Evolutionary conservation across 2,329 filamentous ascomycete species (phyloP).

Genomic region (Elsinoe australis): DNA sequence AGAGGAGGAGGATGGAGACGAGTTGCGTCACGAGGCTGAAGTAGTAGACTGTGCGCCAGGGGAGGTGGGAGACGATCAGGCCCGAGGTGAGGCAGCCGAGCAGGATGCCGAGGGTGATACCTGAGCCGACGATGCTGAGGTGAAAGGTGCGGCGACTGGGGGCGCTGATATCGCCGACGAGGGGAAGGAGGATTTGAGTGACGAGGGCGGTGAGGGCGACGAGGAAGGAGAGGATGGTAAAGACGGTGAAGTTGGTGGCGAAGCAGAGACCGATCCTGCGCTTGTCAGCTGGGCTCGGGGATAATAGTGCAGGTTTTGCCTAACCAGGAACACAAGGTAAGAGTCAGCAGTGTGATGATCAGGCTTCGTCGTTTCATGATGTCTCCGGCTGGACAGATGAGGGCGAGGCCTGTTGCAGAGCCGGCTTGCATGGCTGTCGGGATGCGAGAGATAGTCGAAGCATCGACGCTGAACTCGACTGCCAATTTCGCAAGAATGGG

Average conservation of each 20-base stretch:
- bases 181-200: conserved; percentile 64
- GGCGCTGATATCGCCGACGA: conserved; percentile 71
- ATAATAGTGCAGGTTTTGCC: not conserved
- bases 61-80: conserved; percentile 62
- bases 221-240: conserved; percentile 65
- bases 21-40: conserved; percentile 64
- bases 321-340: conserved; percentile 55
- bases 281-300: not conserved
- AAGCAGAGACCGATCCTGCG: conserved; percentile 58
- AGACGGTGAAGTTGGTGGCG: conserved; percentile 56
- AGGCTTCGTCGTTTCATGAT: conserved; percentile 59
- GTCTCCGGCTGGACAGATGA: conserved; percentile 70
- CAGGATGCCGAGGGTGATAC: conserved; percentile 66
- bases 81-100: conserved; percentile 68
- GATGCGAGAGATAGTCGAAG: conserved; percentile 59
- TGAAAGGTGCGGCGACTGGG: conserved; percentile 58
- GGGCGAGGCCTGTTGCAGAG: conserved; percentile 64
- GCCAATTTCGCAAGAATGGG: conserved; percentile 71
- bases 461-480: conserved; percentile 59
- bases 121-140: conserved; percentile 66
- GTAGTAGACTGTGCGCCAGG: conserved; percentile 76
- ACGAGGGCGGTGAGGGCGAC: conserved; percentile 68
- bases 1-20: conserved; percentile 56
- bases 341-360: conserved; percentile 54
- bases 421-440: conserved; percentile 73